A percentile compares a stretch with the other conserved stretches of the same genome.
These are phyloP conservation scores for Pseudocercospora cruenta DNA, from an alignment of 2,329 filamentous ascomycete species.

Conservation along the genomic window DNA sequence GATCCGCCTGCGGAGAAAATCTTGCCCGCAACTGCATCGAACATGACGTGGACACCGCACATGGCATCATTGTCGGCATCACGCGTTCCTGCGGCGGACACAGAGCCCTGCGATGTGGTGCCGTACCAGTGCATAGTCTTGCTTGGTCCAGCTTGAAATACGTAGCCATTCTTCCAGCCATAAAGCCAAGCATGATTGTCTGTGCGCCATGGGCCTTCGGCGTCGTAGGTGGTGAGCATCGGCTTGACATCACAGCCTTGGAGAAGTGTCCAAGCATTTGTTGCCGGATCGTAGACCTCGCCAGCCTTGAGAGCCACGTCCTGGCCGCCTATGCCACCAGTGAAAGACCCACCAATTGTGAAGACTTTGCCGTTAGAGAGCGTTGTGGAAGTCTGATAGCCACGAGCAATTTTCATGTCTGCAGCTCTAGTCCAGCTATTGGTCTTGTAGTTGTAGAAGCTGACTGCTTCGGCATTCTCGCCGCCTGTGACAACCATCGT, in stretches of 20 bases:
- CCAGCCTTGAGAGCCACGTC: constrained; percentile 49
- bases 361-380: constrained; percentile 60
- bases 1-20: constrained; percentile 59
- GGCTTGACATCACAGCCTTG: constrained; percentile 47
- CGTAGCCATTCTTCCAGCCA: constrained; percentile 51
- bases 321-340: constrained; percentile 44
- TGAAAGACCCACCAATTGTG: constrained; percentile 62
- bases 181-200: constrained; percentile 62
- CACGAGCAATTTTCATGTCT: constrained; percentile 53
- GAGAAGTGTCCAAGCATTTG: constrained; percentile 58
- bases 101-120: constrained; percentile 48
- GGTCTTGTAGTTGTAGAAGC: constrained; percentile 50
- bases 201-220: constrained; percentile 47
- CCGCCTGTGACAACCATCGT: constrained; percentile 60
- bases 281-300: constrained; percentile 55
- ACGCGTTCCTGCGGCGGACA: constrained; percentile 49
- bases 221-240: constrained; percentile 39
- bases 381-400: constrained; percentile 58
- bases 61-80: constrained; percentile 55
- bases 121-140: constrained; percentile 62
- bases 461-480: constrained; percentile 53
- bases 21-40: constrained; percentile 58
- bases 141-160: constrained; percentile 61
- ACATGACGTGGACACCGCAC: constrained; percentile 61
- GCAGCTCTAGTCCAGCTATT: constrained; percentile 46